Conservation (phyloP, 2,329 filamentous ascomycete species). For the Beauveria medogensis region DNA sequence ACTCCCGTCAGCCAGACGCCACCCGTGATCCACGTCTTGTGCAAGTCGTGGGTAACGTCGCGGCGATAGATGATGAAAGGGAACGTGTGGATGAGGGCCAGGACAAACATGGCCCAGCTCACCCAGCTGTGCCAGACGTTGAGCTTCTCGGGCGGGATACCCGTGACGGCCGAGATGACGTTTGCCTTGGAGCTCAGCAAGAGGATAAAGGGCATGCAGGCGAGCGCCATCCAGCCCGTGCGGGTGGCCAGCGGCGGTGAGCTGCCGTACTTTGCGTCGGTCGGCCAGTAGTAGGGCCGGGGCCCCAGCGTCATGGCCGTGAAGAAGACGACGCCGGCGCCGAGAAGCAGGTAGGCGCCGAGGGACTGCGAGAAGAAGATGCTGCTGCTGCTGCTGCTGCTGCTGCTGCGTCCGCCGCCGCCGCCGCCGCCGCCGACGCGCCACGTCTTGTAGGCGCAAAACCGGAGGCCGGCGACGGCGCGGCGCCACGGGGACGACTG, state of each 20-base stretch:
- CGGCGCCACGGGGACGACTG: slow-evolving; percentile 23
- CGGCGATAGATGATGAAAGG: slow-evolving; percentile 47
- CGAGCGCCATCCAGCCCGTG: slow-evolving; percentile 44
- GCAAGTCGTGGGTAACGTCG: slow-evolving; percentile 39
- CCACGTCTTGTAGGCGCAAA: slow-evolving; percentile 18
- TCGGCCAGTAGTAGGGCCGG: slow-evolving; percentile 49
- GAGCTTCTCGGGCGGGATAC: slow-evolving; percentile 48
- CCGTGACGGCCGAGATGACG: slow-evolving; percentile 44
- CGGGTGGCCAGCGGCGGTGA: slow-evolving; percentile 46
- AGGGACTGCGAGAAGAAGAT: slow-evolving; percentile 36
- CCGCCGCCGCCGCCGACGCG: slow-evolving; percentile 14
- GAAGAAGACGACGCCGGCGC: slow-evolving; percentile 37
- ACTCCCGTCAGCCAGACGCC: slow-evolving; percentile 49
- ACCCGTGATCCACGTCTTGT: slow-evolving; percentile 33
- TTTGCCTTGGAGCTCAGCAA: slow-evolving; percentile 47
- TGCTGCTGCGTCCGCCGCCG: slow-evolving; percentile 24
- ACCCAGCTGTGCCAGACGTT: slow-evolving; percentile 49
- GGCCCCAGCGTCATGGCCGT: slow-evolving; percentile 41
- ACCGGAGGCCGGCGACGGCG: slow-evolving; percentile 24
- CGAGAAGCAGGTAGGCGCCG: slow-evolving; percentile 33
- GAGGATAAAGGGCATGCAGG: slow-evolving; percentile 43
- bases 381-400: slow-evolving; percentile 28
- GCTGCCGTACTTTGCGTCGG: slow-evolving; percentile 33
- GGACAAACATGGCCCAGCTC: slow-evolving; percentile 46
- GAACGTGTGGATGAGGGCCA: slow-evolving; percentile 51